These are phyloP conservation scores for Dictyostelium brefeldianum DNA, from an alignment of 78 protist species.

Conservation along the genomic window DNA sequence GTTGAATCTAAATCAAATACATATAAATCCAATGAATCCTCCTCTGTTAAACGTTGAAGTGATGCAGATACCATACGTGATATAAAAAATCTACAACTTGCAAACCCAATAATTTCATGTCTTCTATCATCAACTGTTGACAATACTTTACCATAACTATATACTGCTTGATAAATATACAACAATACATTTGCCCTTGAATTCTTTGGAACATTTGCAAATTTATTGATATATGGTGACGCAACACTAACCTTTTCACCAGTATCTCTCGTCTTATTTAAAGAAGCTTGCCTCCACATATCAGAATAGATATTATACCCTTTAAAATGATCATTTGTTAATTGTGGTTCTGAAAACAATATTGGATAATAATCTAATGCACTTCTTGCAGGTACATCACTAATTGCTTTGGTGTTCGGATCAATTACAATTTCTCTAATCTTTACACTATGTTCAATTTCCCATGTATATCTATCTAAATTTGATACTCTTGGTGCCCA, in stretches of 20 bases:
- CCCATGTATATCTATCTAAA: conserved; percentile 30
- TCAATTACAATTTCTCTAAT: not conserved
- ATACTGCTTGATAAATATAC: conserved; percentile 53
- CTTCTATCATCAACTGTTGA: conserved; percentile 60
- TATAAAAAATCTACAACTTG: conserved; percentile 58
- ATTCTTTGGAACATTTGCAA: conserved; percentile 27
- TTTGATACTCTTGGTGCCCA: conserved; percentile 60
- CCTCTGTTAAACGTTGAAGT: conserved; percentile 57
- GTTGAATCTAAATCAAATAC: conserved; percentile 44
- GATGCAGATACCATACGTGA: conserved; percentile 52
- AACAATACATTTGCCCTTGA: not conserved
- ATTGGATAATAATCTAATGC: conserved; percentile 40
- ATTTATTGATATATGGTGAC: conserved; percentile 15
- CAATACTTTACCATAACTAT: conserved; percentile 12
- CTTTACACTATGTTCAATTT: conserved; percentile 8
- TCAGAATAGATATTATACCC: conserved; percentile 56
- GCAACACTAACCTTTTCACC: conserved; percentile 46
- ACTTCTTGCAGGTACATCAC: not conserved
- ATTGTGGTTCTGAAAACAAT: conserved; percentile 50
- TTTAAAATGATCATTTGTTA: conserved; percentile 24
- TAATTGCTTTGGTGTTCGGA: not conserved
- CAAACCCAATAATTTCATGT: conserved; percentile 37
- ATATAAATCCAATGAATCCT: conserved; percentile 60
- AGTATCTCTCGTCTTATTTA: conserved; percentile 40
- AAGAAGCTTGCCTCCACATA: conserved; percentile 21